Base-by-base conservation (phyloP, 805 yeast genomes). In the Limtongozyma cylindracea region DNA sequence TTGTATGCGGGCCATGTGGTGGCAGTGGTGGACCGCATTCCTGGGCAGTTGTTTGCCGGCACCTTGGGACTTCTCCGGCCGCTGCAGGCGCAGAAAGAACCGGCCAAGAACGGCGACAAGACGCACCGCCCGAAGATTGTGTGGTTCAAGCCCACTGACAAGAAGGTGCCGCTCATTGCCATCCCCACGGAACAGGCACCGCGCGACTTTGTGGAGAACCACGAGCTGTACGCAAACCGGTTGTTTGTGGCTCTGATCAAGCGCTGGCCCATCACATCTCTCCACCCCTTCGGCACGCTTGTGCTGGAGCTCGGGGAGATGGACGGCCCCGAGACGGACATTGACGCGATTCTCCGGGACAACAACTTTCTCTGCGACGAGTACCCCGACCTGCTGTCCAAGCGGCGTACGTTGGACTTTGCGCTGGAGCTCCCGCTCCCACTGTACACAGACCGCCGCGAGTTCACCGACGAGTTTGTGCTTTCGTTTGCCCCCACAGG, bases 121-220 rank as follows among this genome's bases (percentile, higher is more conserved):
- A 61, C 63, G 19, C n/a, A n/a, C n/a, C 15, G 6, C 6, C 98
- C 98, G 16, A 88, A 88, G 41, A 88, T 88, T 52, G 95, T 88
- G 16, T 88, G 98, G 98, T 88, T 88, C 45, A 88, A 88, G 41
- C 98, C 98, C 18, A 82, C 94, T 2, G 98, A 88, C 42, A 88
- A 88, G 47, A 77, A 91, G 30, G 98, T 88, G 11, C 98, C 98
- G 4, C 56, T 88, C 30, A 82, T 88, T 51, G 98, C 98, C 10
- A 88, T 88, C 30, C 98, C 98, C 18, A 88, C 95, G 2, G 98
- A 88, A 37, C 93, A 88, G 43, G 98, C 94, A 0, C 98, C 98
- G 16, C 63, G 60, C 27, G 96, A 84, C 43, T 84, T 88, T 46
- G 82, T 88, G 19, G 93, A 80, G 33, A 80, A 78, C 33, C 91